phyloP scores from a whole-genome alignment of 2,329 filamentous ascomycete species.

The Hymenoscyphus albidus region DNA sequence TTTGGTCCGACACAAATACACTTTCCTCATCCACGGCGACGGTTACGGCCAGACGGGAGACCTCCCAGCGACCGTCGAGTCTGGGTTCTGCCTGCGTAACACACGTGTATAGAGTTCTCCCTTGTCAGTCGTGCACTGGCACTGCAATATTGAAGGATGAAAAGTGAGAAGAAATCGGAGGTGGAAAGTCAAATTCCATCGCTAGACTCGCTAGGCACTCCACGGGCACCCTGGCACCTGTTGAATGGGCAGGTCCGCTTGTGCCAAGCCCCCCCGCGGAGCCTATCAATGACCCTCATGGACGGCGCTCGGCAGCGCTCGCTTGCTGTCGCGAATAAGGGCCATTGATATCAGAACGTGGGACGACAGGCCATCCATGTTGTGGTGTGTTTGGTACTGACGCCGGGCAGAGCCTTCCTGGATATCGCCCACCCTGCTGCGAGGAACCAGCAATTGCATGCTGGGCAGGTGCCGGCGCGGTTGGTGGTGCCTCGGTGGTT shows the following conservation, averaged over 20 bases:
- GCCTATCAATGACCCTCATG: too few species aligned
- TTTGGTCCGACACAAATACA: too few species aligned
- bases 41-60: background rate
- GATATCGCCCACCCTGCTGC: background rate
- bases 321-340: conserved; percentile 1
- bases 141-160: background rate
- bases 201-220: too few species aligned
- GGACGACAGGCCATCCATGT: background rate
- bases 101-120: background rate
- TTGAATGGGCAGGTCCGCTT: background rate
- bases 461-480: background rate
- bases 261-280: background rate
- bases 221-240: too few species aligned
- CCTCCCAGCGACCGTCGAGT: background rate
- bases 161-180: background rate
- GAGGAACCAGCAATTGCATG: background rate
- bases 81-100: background rate
- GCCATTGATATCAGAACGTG: background rate
- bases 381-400: background rate
- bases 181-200: background rate
- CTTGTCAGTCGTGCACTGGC: background rate
- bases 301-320: background rate
- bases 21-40: too few species aligned
- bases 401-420: background rate
- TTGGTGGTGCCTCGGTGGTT: background rate